These are phyloP conservation scores for Paecilomyces fulvus DNA, from an alignment of 2,329 filamentous ascomycete genomes.

Conservation along the genomic window DNA sequence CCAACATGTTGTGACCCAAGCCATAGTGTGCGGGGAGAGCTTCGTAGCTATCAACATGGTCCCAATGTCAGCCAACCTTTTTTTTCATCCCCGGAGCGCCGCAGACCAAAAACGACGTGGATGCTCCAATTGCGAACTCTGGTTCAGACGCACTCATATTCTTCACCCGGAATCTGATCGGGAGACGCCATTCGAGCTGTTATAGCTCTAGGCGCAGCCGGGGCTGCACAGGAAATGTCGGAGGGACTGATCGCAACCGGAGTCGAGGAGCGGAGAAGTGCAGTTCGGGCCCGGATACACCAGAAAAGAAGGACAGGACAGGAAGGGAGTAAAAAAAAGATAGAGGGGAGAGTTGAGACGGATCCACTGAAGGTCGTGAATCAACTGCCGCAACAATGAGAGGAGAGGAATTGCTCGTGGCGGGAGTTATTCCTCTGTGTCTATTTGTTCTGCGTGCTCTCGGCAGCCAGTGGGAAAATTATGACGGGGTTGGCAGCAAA, in stretches of 20 bases:
- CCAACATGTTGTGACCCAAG: constrained; percentile 86
- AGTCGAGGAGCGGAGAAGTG: not conserved
- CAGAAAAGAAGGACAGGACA: constrained; percentile 1
- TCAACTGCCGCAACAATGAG: not conserved
- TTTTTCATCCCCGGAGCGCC: constrained; percentile 1
- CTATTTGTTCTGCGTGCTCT: constrained; percentile 1
- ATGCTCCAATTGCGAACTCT: constrained; percentile 1
- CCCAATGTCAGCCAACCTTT: constrained; percentile 3
- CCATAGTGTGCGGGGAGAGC: constrained; percentile 90
- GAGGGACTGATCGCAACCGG: not conserved
- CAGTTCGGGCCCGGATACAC: not conserved
- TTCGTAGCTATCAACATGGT: constrained; percentile 62
- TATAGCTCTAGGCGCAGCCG: constrained; percentile 26
- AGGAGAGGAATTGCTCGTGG: constrained; percentile 1
- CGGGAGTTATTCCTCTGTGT: not conserved
- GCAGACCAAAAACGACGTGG: constrained; percentile 2
- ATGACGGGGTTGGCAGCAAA: constrained; percentile 4
- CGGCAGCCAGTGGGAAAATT: constrained; percentile 2
- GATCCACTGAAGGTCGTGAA: constrained; percentile 2
- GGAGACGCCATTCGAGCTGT: constrained; percentile 32
- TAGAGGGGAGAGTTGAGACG: not conserved
- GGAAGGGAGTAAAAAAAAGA: not conserved
- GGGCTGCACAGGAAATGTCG: constrained; percentile 14
- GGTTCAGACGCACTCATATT: constrained; percentile 36
- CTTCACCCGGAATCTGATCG: constrained; percentile 34